Percentiles rank a stretch among this genome's conserved stretches.
phyloP scores from a whole-genome alignment of 768 basidiomycete genomes.

The Boletus subparvulus region DNA sequence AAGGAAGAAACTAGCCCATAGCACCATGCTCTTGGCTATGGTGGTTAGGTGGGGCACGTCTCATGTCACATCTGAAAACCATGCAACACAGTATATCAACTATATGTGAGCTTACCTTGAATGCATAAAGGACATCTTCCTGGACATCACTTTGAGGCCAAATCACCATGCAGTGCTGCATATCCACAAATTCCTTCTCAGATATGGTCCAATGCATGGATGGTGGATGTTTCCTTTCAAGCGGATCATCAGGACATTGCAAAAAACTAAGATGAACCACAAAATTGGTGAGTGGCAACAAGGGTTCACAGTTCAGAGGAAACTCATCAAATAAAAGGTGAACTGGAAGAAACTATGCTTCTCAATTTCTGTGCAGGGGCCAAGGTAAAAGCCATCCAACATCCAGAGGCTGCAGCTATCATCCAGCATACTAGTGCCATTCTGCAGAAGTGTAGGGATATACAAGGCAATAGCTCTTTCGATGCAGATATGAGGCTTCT shows the following conservation, averaged over 20 bases:
- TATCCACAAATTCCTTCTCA: conserved; percentile 20
- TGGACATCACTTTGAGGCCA: conserved; percentile 15
- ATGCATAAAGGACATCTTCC: conserved; percentile 19
- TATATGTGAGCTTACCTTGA: conserved; percentile 30
- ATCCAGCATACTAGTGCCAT: neutral
- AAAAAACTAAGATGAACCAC: conserved; percentile 14
- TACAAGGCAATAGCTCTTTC: neutral
- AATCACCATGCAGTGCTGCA: conserved; percentile 38
- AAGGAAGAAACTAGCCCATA: conserved; percentile 18
- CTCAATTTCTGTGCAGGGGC: neutral
- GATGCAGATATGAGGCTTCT: neutral
- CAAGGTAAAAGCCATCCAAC: conserved; percentile 2
- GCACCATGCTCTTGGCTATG: conserved; percentile 24
- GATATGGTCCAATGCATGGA: conserved; percentile 34
- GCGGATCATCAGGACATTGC: conserved; percentile 25
- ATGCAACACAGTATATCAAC: conserved; percentile 13
- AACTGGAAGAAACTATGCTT: conserved; percentile 7
- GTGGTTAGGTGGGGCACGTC: conserved; percentile 14
- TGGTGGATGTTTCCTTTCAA: conserved; percentile 40
- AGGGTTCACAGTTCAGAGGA: too few relatives aligned
- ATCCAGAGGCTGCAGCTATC: neutral
- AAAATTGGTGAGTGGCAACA: neutral
- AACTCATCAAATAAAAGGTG: neutral
- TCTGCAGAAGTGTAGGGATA: neutral
- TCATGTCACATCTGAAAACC: conserved; percentile 14